Evolutionary conservation across 1,284 basidiomycete genomes (phyloP).

Genomic region (Leccinum glutinopallens): DNA sequence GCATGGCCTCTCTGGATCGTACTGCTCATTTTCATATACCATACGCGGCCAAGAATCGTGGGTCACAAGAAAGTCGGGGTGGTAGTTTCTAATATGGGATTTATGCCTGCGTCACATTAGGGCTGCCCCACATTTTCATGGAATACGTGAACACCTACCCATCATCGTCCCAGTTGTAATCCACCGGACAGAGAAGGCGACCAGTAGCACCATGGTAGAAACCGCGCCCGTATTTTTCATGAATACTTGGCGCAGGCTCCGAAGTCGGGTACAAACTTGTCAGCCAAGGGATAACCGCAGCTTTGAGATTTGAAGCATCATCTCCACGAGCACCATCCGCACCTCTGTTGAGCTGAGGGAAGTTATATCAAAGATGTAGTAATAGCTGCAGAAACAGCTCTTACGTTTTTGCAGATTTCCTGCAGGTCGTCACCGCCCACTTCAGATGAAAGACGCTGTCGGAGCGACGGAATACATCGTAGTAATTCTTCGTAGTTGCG

Average conservation of each 20-base stretch:
- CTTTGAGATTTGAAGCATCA: slow-evolving; percentile 8
- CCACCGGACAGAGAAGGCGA: neutral
- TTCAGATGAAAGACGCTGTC: neutral
- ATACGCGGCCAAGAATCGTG: neutral
- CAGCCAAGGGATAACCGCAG: slow-evolving; percentile 6
- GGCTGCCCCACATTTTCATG: neutral
- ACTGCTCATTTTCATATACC: neutral
- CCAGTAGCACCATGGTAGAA: slow-evolving; percentile 1
- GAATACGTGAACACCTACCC: neutral
- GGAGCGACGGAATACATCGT: neutral
- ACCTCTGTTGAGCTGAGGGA: slow-evolving; percentile 7
- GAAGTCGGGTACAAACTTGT: neutral
- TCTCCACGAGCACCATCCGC: slow-evolving; percentile 13
- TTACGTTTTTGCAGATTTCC: neutral
- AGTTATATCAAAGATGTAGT: neutral
- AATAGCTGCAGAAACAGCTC: neutral
- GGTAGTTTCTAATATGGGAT: neutral
- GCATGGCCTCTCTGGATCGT: neutral
- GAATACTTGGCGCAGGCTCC: neutral
- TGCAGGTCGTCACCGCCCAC: neutral
- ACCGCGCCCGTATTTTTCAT: slow-evolving; percentile 1
- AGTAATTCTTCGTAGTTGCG: neutral
- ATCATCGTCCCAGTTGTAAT: neutral
- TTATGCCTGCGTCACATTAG: neutral
- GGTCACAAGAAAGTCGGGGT: neutral